Percentiles rank a stretch among this genome's conserved stretches.
Evolutionary conservation across 148 eudicot genomes (phyloP).

Genomic region (Rhododendron ovatum): DNA sequence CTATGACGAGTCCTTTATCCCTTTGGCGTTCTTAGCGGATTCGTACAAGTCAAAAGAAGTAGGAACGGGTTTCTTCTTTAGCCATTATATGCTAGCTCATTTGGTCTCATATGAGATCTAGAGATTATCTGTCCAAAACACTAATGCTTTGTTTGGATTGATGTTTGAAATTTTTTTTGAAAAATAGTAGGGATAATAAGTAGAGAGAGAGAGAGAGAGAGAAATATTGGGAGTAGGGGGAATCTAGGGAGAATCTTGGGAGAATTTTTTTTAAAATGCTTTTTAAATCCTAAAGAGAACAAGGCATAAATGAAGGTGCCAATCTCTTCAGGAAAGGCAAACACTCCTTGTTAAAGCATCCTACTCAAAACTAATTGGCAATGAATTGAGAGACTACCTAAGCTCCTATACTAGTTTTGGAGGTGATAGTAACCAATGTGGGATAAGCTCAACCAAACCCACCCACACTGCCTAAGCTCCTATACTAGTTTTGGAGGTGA

Average conservation of each 20-base stretch:
- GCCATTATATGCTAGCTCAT: background rate
- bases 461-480: background rate
- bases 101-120: background rate
- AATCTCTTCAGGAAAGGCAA: background rate
- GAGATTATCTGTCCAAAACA: background rate
- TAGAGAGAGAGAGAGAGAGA: no score
- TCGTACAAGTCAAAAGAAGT: background rate
- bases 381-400: background rate
- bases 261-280: no score
- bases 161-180: no score
- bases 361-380: background rate
- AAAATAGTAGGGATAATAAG: no score
- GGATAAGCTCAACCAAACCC: background rate
- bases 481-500: background rate
- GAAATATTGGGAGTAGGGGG: no score
- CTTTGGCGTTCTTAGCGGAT: background rate
- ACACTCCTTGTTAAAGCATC: background rate
- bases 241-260: no score
- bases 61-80: background rate
- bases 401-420: background rate
- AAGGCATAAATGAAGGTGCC: background rate
- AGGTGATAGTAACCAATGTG: background rate
- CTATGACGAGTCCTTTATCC: background rate
- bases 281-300: no score
- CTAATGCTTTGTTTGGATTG: no score